phyloP scores from a whole-genome alignment of 2,329 filamentous ascomycete genomes.

The Fusarium graminum region DNA sequence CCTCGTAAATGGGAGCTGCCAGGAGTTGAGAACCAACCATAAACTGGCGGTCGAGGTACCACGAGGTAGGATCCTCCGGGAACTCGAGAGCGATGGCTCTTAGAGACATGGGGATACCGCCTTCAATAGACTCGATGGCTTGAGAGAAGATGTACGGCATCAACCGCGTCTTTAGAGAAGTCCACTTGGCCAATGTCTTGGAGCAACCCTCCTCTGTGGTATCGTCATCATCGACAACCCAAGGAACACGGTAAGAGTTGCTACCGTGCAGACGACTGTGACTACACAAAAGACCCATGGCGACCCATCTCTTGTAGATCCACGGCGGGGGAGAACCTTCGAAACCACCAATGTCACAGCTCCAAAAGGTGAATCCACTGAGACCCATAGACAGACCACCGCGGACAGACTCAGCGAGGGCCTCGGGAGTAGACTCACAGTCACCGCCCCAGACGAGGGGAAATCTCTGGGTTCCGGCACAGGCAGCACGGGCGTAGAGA shows the following conservation, averaged over 20 bases:
- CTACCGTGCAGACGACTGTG: conserved; percentile 79
- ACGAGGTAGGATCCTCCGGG: conserved; percentile 75
- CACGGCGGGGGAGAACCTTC: conserved; percentile 75
- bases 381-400: conserved; percentile 74
- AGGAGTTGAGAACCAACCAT: conserved; percentile 77
- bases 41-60: conserved; percentile 77
- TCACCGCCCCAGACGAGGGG: conserved; percentile 81
- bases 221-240: conserved; percentile 77
- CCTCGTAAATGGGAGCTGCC: conserved; percentile 73
- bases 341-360: conserved; percentile 78
- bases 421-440: conserved; percentile 79
- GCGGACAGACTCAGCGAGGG: conserved; percentile 77
- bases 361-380: conserved; percentile 76
- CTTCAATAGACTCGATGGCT: conserved; percentile 56
- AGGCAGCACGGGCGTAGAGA: conserved; percentile 74
- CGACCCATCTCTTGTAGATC: conserved; percentile 83
- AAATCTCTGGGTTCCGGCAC: conserved; percentile 76
- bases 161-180: conserved; percentile 63
- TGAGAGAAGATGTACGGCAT: conserved; percentile 67
- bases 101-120: conserved; percentile 72
- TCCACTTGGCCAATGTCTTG: conserved; percentile 62
- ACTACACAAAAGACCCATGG: conserved; percentile 78
- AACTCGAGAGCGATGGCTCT: conserved; percentile 78
- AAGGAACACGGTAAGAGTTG: conserved; percentile 79
- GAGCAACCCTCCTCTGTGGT: conserved; percentile 66